Conservation (phyloP, 2,329 filamentous ascomycete species). For the Penicillium decumbens region DNA sequence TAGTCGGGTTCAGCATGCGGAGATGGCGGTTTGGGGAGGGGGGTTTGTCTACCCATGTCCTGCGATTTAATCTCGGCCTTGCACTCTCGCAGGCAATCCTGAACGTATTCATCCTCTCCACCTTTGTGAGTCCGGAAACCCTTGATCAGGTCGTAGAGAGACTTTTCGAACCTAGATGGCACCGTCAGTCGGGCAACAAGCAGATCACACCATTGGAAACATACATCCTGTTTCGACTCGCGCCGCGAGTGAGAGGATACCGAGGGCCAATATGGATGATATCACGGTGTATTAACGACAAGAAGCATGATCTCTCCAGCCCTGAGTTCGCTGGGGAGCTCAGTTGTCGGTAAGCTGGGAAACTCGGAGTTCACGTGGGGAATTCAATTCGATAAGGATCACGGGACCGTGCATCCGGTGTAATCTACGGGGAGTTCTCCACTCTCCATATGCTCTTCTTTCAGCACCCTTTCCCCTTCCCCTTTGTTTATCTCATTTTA, state of each 20-base stretch:
- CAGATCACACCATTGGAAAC: neutral
- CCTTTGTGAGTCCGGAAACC: constrained; percentile 94
- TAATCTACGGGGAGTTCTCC: constrained; percentile 4
- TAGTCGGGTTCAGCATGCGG: constrained; percentile 31
- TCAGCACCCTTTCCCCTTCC: neutral
- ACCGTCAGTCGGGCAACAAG: neutral
- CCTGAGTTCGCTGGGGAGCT: neutral
- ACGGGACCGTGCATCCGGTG: constrained; percentile 15
- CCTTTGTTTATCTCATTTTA: neutral
- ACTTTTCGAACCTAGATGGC: constrained; percentile 86
- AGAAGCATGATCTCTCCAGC: neutral
- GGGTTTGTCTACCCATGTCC: constrained; percentile 69
- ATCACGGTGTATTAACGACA: neutral
- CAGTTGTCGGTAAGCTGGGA: neutral
- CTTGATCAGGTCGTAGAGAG: constrained; percentile 95
- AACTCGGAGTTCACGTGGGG: constrained; percentile 10
- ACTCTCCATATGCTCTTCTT: neutral
- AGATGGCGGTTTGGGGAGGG: neutral
- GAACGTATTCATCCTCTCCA: constrained; percentile 90
- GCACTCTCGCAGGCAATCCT: constrained; percentile 91
- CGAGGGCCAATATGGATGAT: neutral
- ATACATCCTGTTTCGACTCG: constrained; percentile 1
- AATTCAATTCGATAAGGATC: constrained; percentile 21
- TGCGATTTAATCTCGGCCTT: constrained; percentile 84
- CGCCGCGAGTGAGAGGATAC: neutral